Evolutionary conservation across 306 rosid species (phyloP).

Genomic region (Abrus precatorius): DNA sequence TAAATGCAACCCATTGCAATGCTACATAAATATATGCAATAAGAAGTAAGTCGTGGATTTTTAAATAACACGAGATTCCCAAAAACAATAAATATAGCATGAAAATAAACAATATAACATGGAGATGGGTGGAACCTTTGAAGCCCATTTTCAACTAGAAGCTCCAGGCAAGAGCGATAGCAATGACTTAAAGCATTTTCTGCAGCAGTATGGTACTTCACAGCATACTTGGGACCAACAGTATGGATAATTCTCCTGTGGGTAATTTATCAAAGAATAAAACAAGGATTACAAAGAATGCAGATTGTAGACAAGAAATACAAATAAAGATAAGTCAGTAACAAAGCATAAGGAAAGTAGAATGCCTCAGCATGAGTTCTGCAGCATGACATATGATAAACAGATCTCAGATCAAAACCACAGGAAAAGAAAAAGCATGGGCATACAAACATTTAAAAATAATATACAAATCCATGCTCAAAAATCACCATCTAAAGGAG

Average conservation of each 20-base stretch:
- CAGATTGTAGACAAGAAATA: slow-evolving; percentile 9
- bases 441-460: background rate
- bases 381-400: slow-evolving; percentile 16
- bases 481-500: background rate
- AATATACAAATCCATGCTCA: slow-evolving; percentile 25
- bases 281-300: slow-evolving; percentile 6
- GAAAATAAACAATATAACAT: slow-evolving; percentile 32
- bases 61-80: slow-evolving; percentile 30
- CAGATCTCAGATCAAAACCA: slow-evolving; percentile 30
- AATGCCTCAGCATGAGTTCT: slow-evolving; percentile 34
- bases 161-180: slow-evolving; percentile 96
- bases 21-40: slow-evolving; percentile 62
- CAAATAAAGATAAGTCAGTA: background rate
- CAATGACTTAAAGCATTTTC: slow-evolving; percentile 99
- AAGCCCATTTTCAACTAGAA: slow-evolving; percentile 87
- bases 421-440: background rate
- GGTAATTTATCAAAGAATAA: slow-evolving; percentile 45
- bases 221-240: slow-evolving; percentile 98
- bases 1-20: slow-evolving; percentile 98
- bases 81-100: slow-evolving; percentile 33
- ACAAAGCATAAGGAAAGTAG: slow-evolving; percentile 24
- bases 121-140: slow-evolving; percentile 61
- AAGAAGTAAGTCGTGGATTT: slow-evolving; percentile 45
- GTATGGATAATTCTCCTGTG: slow-evolving; percentile 93
- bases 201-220: slow-evolving; percentile 98